phyloP scores from a whole-genome alignment of 2,329 filamentous ascomycete species.

The Aspergillus glaucus region DNA sequence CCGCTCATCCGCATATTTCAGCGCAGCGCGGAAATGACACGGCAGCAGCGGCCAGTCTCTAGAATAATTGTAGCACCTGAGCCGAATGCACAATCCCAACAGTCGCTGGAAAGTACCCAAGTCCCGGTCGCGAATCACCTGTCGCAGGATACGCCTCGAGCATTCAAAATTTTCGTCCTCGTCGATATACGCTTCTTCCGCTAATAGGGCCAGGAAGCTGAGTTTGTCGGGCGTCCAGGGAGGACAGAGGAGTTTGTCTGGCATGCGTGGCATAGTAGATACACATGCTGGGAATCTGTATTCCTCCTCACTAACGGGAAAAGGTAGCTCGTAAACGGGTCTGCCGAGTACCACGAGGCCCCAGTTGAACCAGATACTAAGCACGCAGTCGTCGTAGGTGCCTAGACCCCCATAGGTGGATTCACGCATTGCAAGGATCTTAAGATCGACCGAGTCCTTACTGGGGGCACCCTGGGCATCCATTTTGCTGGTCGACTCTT shows the following conservation, averaged over 20 bases:
- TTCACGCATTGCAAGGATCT: too few relatives aligned
- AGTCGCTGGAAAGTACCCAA: constrained; percentile 27
- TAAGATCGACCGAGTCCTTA: too few relatives aligned
- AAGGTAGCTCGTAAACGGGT: constrained; percentile 17
- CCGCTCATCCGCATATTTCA: constrained; percentile 19
- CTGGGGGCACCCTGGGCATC: too few relatives aligned
- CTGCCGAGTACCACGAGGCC: constrained; percentile 31
- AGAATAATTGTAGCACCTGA: constrained; percentile 24
- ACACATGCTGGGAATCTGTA: constrained; percentile 30
- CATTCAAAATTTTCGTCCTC: constrained; percentile 20
- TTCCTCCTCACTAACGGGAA: constrained; percentile 20
- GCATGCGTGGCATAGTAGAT: constrained; percentile 25
- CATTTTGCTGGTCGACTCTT: too few relatives aligned
- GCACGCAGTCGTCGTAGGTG: constrained; percentile 14
- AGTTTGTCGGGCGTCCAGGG: constrained; percentile 37
- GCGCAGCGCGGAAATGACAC: constrained; percentile 25
- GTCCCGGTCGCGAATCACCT: constrained; percentile 31
- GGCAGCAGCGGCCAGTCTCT: constrained; percentile 28
- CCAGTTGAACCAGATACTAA: constrained; percentile 34
- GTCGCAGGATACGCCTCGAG: constrained; percentile 25
- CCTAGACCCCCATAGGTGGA: too few relatives aligned
- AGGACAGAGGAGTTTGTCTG: constrained; percentile 30
- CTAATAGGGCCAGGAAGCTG: constrained; percentile 33
- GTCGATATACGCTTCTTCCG: constrained; percentile 33
- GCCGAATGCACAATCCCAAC: constrained; percentile 24